Conservation (phyloP, 192 early-diverging fungal species). For the Linderina pennispora region DNA sequence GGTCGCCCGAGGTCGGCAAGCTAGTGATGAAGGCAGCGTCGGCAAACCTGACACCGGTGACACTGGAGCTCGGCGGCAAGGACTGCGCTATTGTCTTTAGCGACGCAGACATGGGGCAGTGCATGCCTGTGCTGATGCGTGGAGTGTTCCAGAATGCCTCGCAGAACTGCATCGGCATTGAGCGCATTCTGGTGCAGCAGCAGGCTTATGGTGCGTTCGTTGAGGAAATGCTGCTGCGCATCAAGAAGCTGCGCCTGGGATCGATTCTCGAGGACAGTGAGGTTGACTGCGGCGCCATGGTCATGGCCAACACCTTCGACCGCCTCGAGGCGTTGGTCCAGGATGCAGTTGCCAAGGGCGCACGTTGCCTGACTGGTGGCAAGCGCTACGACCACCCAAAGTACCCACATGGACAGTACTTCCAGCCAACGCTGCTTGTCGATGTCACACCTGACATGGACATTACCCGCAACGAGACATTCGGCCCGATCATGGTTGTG, state of each 20-base stretch:
- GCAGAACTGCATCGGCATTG: slow-evolving; percentile 88
- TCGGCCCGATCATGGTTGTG: slow-evolving; percentile 77
- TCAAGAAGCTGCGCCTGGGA: slow-evolving; percentile 62
- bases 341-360: slow-evolving; percentile 74
- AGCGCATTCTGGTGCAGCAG: slow-evolving; percentile 74
- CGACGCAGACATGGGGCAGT: slow-evolving; percentile 62
- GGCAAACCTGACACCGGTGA: slow-evolving; percentile 66
- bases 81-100: slow-evolving; percentile 78
- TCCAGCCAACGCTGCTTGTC: slow-evolving; percentile 73
- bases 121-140: slow-evolving; percentile 70
- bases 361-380: slow-evolving; percentile 66
- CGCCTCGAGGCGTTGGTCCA: slow-evolving; percentile 59
- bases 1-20: slow-evolving; percentile 76
- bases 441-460: slow-evolving; percentile 70
- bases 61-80: slow-evolving; percentile 90
- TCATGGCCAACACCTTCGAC: slow-evolving; percentile 55
- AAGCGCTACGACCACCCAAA: slow-evolving; percentile 59
- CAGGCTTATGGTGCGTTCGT: slow-evolving; percentile 64
- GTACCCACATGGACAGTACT: slow-evolving; percentile 74
- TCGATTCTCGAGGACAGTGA: slow-evolving; percentile 57
- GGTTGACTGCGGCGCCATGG: slow-evolving; percentile 82
- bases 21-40: slow-evolving; percentile 69
- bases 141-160: slow-evolving; percentile 83
- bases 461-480: slow-evolving; percentile 68
- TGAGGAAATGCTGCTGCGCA: slow-evolving; percentile 50